Evolutionary conservation across 1,139 yeast species (phyloP).

Genomic region (Hyphopichia buzzinii): DNA sequence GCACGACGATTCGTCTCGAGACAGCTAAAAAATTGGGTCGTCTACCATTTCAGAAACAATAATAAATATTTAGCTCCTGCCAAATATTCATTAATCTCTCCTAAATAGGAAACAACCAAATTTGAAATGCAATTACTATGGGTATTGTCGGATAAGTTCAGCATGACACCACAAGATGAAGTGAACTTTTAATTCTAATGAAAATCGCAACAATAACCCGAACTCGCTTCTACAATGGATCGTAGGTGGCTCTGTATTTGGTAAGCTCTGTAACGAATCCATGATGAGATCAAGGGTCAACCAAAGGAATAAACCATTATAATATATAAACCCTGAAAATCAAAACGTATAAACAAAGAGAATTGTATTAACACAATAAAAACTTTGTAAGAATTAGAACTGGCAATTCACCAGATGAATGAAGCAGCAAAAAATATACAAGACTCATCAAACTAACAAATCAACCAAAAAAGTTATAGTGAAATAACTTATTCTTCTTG

Average conservation of each 20-base stretch:
- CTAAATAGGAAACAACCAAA: background rate
- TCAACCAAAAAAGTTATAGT: background rate
- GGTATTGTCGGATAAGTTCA: slow-evolving; percentile 3
- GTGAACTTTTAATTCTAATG: slow-evolving; percentile 1
- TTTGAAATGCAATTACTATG: background rate
- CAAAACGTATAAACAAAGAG: slow-evolving; percentile 16
- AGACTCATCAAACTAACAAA: background rate
- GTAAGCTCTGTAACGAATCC: slow-evolving; percentile 56
- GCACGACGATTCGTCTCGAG: too few relatives aligned
- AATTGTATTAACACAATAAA: slow-evolving; percentile 23
- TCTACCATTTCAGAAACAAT: too few relatives aligned
- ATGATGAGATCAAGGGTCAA: slow-evolving; percentile 35
- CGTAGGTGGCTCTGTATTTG: slow-evolving; percentile 62
- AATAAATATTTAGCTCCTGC: slow-evolving; percentile 1
- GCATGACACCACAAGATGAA: slow-evolving; percentile 1
- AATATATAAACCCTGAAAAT: slow-evolving; percentile 28
- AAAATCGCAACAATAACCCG: slow-evolving; percentile 6
- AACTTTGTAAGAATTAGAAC: slow-evolving; percentile 2
- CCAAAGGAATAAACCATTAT: slow-evolving; percentile 30
- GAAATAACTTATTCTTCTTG: slow-evolving; percentile 51
- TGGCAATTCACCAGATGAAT: background rate
- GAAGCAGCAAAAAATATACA: background rate
- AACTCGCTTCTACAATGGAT: slow-evolving; percentile 33
- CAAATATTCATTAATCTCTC: background rate
- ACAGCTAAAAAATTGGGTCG: too few relatives aligned